Conservation (phyloP, 2,329 filamentous ascomycete species). For the Alternaria arbusti region DNA sequence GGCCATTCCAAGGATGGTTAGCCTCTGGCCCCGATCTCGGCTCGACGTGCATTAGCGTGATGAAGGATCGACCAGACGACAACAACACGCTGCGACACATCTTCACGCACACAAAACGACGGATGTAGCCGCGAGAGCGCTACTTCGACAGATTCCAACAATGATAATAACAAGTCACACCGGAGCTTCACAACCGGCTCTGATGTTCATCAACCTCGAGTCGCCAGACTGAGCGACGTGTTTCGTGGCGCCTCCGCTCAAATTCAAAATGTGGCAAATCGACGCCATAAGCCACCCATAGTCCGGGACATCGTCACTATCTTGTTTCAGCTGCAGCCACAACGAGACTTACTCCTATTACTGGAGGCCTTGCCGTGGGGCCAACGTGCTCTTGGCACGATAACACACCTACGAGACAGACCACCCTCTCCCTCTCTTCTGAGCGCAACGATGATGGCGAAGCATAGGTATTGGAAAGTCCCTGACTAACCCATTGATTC, state of each 20-base stretch:
- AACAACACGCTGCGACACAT: background rate
- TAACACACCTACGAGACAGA: background rate
- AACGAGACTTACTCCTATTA: background rate
- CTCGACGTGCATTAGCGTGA: background rate
- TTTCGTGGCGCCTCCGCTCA: background rate
- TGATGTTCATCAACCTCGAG: background rate
- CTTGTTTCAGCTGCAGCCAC: background rate
- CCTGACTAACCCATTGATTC: background rate
- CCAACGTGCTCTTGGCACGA: background rate
- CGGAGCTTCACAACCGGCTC: background rate
- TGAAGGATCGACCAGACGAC: background rate
- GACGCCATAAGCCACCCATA: background rate
- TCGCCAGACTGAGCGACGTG: background rate
- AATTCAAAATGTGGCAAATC: background rate
- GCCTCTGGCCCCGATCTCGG: background rate
- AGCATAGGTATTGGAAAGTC: background rate
- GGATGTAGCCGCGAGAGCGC: background rate
- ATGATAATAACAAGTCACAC: background rate
- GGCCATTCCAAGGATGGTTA: background rate
- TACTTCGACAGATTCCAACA: background rate
- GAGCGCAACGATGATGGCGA: background rate
- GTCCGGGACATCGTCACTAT: background rate
- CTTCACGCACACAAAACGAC: background rate
- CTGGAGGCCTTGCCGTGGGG: background rate
- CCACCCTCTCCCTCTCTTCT: background rate